Conservation (phyloP, 148 eudicot genomes). For the Dysphania ambrosioides region DNA sequence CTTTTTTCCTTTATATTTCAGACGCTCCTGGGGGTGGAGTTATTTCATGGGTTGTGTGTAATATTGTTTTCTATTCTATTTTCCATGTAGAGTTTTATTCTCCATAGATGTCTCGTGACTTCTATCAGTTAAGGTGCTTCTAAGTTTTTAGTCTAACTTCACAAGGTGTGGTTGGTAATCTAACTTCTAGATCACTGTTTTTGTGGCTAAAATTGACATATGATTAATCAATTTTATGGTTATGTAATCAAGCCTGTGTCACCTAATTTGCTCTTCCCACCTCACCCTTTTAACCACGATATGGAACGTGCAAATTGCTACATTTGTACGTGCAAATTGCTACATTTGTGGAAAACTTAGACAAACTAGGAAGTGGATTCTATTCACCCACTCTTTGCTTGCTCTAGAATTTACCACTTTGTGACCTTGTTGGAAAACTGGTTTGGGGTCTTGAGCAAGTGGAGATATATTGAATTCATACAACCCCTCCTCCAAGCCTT, state of each 20-base stretch:
- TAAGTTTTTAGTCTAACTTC: neutral
- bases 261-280: neutral
- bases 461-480: too few species aligned
- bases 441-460: too few species aligned
- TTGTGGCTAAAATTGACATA: neutral
- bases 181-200: neutral
- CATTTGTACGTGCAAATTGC: neutral
- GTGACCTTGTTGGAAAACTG: too few species aligned
- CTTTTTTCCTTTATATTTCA: neutral
- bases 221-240: neutral
- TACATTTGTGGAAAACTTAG: neutral
- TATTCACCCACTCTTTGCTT: neutral
- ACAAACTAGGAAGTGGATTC: neutral
- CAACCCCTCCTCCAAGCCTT: too few species aligned
- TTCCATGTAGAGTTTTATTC: neutral
- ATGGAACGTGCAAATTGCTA: neutral
- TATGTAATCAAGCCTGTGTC: neutral
- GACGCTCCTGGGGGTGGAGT: neutral
- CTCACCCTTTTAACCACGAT: neutral
- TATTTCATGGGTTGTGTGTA: too few species aligned
- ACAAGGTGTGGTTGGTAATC: neutral
- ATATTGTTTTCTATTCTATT: neutral
- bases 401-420: neutral
- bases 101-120: neutral
- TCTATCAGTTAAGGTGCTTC: neutral